These are phyloP conservation scores for Microcyclospora pomicola DNA, from an alignment of 2,329 filamentous ascomycete genomes.

Conservation along the genomic window DNA sequence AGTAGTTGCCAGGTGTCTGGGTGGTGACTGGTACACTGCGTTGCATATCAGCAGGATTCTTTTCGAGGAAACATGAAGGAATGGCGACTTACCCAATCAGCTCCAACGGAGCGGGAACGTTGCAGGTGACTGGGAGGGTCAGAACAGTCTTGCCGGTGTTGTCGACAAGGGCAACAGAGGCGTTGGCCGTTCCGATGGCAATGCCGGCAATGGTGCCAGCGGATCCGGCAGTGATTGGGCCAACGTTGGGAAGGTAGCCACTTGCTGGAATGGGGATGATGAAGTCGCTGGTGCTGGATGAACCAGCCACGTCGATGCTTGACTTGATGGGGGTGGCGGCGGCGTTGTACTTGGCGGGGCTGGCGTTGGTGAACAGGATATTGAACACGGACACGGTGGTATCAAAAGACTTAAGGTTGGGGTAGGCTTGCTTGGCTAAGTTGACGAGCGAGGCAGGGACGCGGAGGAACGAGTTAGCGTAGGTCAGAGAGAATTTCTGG, in stretches of 20 bases:
- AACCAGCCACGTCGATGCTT: background rate
- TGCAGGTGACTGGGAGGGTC: background rate
- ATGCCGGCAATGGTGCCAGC: constrained; percentile 1
- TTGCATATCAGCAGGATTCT: no score
- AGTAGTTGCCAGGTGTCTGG: no score
- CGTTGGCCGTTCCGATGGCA: background rate
- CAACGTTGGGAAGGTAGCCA: constrained; percentile 1
- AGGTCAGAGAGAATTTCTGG: background rate
- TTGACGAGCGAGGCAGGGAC: constrained; percentile 1
- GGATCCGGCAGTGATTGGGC: constrained; percentile 1
- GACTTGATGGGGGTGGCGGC: constrained; percentile 1
- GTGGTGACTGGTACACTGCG: no score
- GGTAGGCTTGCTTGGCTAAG: background rate
- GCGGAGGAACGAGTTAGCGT: constrained; percentile 2
- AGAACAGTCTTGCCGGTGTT: no score
- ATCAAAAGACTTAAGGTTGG: background rate
- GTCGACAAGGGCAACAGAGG: background rate
- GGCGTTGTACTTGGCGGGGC: background rate
- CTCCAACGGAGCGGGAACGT: constrained; percentile 1
- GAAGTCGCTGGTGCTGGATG: background rate
- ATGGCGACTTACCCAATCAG: constrained; percentile 2
- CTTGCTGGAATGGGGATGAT: background rate
- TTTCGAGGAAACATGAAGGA: no score
- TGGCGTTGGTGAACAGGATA: constrained; percentile 1
- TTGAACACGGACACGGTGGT: constrained; percentile 1